Percentiles rank a stretch among this genome's conserved stretches.
phyloP scores from a whole-genome alignment of 768 basidiomycete species.

The Exidia glandulosa region DNA sequence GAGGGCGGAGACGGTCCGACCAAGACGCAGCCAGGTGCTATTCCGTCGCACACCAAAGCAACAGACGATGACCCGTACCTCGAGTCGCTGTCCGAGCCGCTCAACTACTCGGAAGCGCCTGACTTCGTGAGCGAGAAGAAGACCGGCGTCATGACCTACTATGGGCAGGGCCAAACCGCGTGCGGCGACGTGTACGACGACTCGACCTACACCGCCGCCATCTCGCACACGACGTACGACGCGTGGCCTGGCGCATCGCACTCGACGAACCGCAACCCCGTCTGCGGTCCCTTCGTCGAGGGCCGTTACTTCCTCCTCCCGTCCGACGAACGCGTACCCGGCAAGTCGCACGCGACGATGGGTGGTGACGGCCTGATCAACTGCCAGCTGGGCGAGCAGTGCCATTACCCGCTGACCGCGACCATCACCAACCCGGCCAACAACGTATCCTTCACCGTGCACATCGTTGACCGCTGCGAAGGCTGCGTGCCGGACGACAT shows the following conservation, averaged over 20 bases:
- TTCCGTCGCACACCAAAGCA: neutral
- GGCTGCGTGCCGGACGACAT: constrained; percentile 15
- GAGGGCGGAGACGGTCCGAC: too few species aligned
- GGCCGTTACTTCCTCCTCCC: constrained; percentile 19
- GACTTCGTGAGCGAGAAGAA: neutral
- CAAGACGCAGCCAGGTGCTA: neutral
- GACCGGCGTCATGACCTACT: neutral
- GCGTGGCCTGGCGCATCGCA: neutral
- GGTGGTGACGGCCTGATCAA: neutral
- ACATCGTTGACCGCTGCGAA: constrained; percentile 18
- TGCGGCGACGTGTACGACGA: neutral
- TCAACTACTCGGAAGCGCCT: neutral
- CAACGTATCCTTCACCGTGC: neutral
- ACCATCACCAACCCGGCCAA: neutral
- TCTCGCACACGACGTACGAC: neutral
- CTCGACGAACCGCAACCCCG: neutral
- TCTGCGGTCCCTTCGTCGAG: neutral
- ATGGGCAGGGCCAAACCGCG: neutral
- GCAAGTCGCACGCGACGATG: constrained; percentile 33
- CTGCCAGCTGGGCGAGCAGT: neutral
- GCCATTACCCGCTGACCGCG: neutral
- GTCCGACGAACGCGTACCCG: constrained; percentile 55
- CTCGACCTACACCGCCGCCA: neutral
- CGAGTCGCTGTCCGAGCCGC: neutral
- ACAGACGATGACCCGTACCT: neutral